These are phyloP conservation scores for Vigna reflexopilosa DNA, from an alignment of 306 rosid genomes.

Conservation along the genomic window DNA sequence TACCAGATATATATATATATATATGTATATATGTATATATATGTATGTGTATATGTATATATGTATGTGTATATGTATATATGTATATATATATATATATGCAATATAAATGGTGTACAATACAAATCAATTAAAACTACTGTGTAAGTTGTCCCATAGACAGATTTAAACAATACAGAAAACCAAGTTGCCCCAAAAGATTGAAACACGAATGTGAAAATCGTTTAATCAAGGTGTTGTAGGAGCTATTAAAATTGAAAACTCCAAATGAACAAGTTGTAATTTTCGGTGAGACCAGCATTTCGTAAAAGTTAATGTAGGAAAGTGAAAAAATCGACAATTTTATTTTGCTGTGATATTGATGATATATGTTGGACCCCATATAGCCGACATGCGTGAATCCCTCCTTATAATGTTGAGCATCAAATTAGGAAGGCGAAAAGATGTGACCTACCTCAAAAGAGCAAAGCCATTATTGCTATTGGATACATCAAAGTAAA, in stretches of 20 bases:
- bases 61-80: background rate
- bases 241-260: conserved; percentile 11
- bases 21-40: background rate
- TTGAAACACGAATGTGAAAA: background rate
- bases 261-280: background rate
- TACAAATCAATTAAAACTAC: background rate
- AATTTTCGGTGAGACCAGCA: background rate
- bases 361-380: conserved; percentile 51
- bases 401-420: conserved; percentile 52
- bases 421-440: conserved; percentile 23
- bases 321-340: conserved; percentile 30
- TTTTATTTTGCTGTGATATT: conserved; percentile 26
- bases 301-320: background rate
- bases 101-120: background rate
- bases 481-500: conserved; percentile 9
- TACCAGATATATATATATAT: conserved; percentile 21
- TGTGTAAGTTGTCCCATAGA: conserved; percentile 24
- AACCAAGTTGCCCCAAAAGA: background rate
- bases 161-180: conserved; percentile 18
- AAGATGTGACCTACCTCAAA: conserved; percentile 39
- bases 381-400: conserved; percentile 55
- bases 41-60: too few species aligned
- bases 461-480: conserved; percentile 42
- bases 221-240: background rate
- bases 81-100: conserved; percentile 18